These are phyloP conservation scores for Calonectria hongkongensis DNA, from an alignment of 2,329 filamentous ascomycete genomes.

Conservation along the genomic window DNA sequence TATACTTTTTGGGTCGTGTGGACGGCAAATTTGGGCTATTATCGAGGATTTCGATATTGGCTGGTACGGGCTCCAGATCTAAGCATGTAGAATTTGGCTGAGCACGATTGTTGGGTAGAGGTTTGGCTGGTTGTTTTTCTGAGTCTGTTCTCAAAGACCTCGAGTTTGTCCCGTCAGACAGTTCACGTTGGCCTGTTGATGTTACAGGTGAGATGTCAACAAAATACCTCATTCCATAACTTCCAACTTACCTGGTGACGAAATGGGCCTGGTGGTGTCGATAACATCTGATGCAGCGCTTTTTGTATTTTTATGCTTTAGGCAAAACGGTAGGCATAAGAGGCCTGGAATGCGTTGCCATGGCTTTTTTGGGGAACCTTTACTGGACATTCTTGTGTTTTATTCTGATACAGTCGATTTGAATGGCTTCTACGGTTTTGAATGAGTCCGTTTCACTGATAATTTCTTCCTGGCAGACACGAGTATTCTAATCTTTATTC, in stretches of 20 bases:
- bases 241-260: background rate
- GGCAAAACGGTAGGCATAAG: background rate
- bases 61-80: background rate
- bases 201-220: background rate
- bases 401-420: background rate
- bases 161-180: too few species aligned
- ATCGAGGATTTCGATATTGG: background rate
- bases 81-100: too few species aligned
- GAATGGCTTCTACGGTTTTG: background rate
- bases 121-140: background rate
- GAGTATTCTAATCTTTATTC: background rate
- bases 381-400: background rate
- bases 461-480: background rate
- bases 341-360: slow-evolving; percentile 11
- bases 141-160: background rate
- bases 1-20: background rate
- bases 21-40: background rate
- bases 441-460: background rate
- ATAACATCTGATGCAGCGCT: background rate
- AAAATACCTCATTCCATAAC: too few species aligned
- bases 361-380: background rate
- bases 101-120: background rate
- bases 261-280: background rate
- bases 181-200: background rate
- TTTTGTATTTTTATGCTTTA: background rate